Evolutionary conservation across 176 grass and related monocot species (phyloP).

Genomic region (Oryza officinalis): DNA sequence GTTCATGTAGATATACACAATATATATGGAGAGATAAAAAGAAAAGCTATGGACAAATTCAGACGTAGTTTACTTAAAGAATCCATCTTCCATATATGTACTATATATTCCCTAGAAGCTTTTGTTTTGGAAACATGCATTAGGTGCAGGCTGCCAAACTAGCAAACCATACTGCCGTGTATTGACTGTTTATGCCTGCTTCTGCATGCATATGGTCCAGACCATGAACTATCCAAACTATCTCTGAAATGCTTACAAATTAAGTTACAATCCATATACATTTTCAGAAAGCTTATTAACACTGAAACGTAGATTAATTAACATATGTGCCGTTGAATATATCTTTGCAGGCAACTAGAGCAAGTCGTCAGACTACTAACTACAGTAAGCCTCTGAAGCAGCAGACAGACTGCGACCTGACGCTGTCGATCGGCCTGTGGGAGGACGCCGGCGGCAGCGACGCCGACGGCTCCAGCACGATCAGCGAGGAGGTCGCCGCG

Average conservation of each 20-base stretch:
- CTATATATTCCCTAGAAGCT: constrained; percentile 28
- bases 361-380: neutral
- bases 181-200: constrained; percentile 24
- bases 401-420: constrained; percentile 37
- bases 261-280: neutral
- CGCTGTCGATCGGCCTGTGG: constrained; percentile 40
- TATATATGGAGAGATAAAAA: neutral
- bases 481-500: constrained; percentile 34
- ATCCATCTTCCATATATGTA: neutral
- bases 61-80: constrained; percentile 19
- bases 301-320: too few species aligned
- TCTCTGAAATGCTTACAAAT: neutral
- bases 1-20: neutral
- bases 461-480: constrained; percentile 43
- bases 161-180: constrained; percentile 38
- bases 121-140: constrained; percentile 24
- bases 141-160: constrained; percentile 37
- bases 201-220: constrained; percentile 2
- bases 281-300: too few species aligned
- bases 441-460: constrained; percentile 36
- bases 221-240: neutral
- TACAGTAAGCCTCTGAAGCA: neutral
- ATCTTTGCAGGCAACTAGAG: constrained; percentile 12
- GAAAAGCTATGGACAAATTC: neutral
- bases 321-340: neutral